Evolutionary conservation across 2,329 filamentous ascomycete species (phyloP), one percentile per base, ranked within the genome.

Genomic region (Teratosphaeria destructans): DNA sequence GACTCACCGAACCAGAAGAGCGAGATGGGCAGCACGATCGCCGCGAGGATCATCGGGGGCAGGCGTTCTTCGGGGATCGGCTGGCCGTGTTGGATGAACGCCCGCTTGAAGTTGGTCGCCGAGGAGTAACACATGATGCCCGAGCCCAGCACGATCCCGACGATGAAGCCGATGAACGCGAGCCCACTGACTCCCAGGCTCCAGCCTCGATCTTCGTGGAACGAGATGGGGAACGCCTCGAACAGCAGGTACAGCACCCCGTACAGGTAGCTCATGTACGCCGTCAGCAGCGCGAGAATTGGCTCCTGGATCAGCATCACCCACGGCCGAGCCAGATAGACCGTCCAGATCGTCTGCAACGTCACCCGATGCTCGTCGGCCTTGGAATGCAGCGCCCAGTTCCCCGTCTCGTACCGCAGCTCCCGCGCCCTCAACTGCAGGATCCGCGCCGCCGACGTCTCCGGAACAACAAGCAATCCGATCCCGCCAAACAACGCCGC

Each of bases 371-470:
- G 69, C 63, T 80, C 75, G 54, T 81, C 78, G 10, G 74, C 67
- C 58, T 76, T 74, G 2, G 77, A 72, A 63, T 79, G 75, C 0
- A 79, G 59, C 1, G 75, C 76, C 74, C 74, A 77, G 63, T 81
- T 79, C 49, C 73, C 65, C 2, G 78, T 82, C 63, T 75, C 73
- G 57, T 70, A 71, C 5, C 82, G 77, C n/a, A 84, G 67, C 14
- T 73, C 72, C 23, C 71, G 72, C 5, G 82, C 82, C 32, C 78
- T 76, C 2, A 68, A 67, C 58, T 78, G 73, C 10, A 85, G 73
- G 23, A 85, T 71, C 7, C 77, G 73, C 0, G 77, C 75, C 0
- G 72, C 75, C 35, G 76, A 83, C 0, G 81, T 80, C 67, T 85
- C 82, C 0, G 77, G 78, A 1, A 83, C 71, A 34, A 79, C 62